These are phyloP conservation scores for Shiraia bambusicola DNA, from an alignment of 2,329 filamentous ascomycete species.

Conservation along the genomic window DNA sequence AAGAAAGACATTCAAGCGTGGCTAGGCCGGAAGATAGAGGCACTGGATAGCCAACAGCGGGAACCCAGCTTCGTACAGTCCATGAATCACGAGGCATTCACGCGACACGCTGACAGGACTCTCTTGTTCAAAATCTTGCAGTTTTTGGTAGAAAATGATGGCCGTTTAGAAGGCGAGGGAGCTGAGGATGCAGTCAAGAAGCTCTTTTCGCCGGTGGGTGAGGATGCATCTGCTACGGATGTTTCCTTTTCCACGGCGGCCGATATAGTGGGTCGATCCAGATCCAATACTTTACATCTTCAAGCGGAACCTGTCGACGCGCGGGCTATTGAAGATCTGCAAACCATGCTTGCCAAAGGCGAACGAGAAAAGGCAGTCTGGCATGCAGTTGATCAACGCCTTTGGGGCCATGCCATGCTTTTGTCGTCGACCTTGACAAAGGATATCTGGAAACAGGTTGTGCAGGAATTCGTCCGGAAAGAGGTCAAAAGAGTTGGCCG, in stretches of 20 bases:
- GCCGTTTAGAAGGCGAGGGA: slow-evolving; percentile 69
- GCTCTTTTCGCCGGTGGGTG: slow-evolving; percentile 65
- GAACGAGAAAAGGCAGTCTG: slow-evolving; percentile 90
- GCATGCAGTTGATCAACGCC: slow-evolving; percentile 85
- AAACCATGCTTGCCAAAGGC: slow-evolving; percentile 72
- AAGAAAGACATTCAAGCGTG: slow-evolving; percentile 90
- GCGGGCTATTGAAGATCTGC: slow-evolving; percentile 69
- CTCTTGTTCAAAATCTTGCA: slow-evolving; percentile 85
- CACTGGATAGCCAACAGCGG: slow-evolving; percentile 60
- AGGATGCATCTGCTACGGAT: slow-evolving; percentile 23
- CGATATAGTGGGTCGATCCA: slow-evolving; percentile 40
- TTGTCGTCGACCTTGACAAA: slow-evolving; percentile 77
- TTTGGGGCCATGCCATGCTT: slow-evolving; percentile 96
- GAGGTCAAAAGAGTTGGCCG: slow-evolving; percentile 82
- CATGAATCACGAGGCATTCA: slow-evolving; percentile 61
- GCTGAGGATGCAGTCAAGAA: slow-evolving; percentile 75
- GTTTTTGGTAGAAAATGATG: slow-evolving; percentile 83
- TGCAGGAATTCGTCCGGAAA: slow-evolving; percentile 92
- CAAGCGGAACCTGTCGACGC: slow-evolving; percentile 68
- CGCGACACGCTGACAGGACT: slow-evolving; percentile 74
- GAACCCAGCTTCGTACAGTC: slow-evolving; percentile 51
- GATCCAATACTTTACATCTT: slow-evolving; percentile 32
- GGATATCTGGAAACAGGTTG: slow-evolving; percentile 83
- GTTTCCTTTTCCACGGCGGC: slow-evolving; percentile 35
- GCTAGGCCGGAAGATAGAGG: slow-evolving; percentile 75